Conservation (phyloP, 2,329 filamentous ascomycete genomes). For the Penicillium fuscoglaucum region DNA sequence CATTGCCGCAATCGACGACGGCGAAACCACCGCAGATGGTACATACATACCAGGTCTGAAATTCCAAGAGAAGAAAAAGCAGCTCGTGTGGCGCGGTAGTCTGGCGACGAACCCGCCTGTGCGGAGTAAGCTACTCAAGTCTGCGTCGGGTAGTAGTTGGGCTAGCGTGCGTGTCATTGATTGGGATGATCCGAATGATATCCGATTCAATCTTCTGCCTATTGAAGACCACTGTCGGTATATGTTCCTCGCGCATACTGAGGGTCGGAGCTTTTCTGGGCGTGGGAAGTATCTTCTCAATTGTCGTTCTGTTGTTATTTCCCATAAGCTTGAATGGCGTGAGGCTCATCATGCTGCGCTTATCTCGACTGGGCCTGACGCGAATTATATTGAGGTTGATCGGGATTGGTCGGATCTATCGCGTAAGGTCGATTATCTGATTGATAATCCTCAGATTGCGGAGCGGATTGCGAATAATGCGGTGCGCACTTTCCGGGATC, state of each 20-base stretch:
- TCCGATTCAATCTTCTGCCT: conserved; percentile 46
- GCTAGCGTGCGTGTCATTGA: conserved; percentile 46
- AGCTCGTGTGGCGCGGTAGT: conserved; percentile 52
- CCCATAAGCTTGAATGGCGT: conserved; percentile 51
- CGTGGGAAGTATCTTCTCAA: conserved; percentile 56
- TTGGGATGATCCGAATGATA: conserved; percentile 43
- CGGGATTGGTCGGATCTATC: conserved; percentile 59
- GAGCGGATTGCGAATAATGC: conserved; percentile 53
- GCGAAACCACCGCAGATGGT: conserved; percentile 23
- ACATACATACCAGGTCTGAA: conserved; percentile 14
- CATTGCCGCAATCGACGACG: conserved; percentile 41
- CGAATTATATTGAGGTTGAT: conserved; percentile 53
- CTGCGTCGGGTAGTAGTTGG: conserved; percentile 46
- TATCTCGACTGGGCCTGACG: conserved; percentile 46
- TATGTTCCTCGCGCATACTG: conserved; percentile 56
- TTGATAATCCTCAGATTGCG: conserved; percentile 47
- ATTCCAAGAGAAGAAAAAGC: conserved; percentile 45
- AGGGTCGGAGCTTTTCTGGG: conserved; percentile 56
- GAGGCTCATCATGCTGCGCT: conserved; percentile 53
- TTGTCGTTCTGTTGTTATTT: conserved; percentile 52
- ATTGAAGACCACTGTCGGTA: conserved; percentile 58
- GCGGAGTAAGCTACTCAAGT: conserved; percentile 42
- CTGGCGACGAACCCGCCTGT: conserved; percentile 42
- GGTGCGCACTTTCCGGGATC: conserved; percentile 51
- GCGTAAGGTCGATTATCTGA: conserved; percentile 45